Conservation (phyloP, 257 asterid genomes). For the Sherardia arvensis region DNA sequence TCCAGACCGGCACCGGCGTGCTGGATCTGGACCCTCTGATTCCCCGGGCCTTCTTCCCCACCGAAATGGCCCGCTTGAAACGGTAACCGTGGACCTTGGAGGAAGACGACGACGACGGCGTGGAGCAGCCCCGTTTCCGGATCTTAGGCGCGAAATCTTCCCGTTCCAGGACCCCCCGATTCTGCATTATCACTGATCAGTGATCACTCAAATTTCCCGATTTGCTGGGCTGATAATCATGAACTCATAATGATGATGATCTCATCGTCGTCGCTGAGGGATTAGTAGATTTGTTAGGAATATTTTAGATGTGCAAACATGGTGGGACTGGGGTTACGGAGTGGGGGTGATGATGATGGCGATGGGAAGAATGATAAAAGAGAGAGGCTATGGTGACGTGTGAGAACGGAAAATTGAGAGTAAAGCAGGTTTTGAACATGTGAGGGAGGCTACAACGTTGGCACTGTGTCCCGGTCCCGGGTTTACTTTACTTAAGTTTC, state of each 20-base stretch:
- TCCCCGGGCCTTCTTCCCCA: conserved; percentile 74
- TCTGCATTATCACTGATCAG: conserved; percentile 24
- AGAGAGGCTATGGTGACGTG: background rate
- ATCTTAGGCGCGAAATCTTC: conserved; percentile 60
- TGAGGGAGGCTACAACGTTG: conserved; percentile 6
- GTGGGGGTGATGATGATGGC: conserved; percentile 7
- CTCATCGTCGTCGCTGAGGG: background rate
- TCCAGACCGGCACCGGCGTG: conserved; percentile 90
- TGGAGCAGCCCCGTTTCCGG: conserved; percentile 89
- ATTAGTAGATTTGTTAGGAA: background rate
- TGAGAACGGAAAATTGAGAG: background rate
- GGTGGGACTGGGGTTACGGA: background rate
- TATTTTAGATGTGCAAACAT: conserved; percentile 8
- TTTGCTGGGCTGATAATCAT: background rate
- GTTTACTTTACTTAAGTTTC: background rate
- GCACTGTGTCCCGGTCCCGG: conserved; percentile 11
- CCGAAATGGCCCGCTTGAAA: conserved; percentile 68
- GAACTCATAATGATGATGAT: background rate
- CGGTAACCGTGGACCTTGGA: conserved; percentile 51
- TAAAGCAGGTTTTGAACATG: conserved; percentile 8
- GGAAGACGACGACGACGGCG: conserved; percentile 82
- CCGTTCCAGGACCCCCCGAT: conserved; percentile 30
- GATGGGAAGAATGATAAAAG: conserved; percentile 1
- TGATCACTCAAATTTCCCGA: background rate
- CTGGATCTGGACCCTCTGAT: conserved; percentile 71